phyloP scores from a whole-genome alignment of 2,329 filamentous ascomycete genomes.

The Diaporthe ampelina region DNA sequence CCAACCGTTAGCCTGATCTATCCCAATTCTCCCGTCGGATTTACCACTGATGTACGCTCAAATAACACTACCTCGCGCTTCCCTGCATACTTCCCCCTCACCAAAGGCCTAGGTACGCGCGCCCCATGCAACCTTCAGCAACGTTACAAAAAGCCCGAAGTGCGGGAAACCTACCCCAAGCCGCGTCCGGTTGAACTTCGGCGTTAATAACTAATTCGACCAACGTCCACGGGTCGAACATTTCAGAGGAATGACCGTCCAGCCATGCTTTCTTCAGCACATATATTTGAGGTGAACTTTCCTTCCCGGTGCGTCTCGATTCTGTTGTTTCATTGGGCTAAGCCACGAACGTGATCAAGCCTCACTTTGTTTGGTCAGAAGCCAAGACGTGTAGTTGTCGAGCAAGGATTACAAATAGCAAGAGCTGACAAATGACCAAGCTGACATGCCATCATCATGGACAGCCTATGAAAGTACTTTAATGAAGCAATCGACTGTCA shows the following conservation, averaged over 20 bases:
- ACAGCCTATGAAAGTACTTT: background rate
- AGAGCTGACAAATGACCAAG: constrained; percentile 1
- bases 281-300: no score
- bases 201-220: no score
- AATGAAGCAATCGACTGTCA: background rate
- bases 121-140: background rate
- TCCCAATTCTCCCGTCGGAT: constrained; percentile 11
- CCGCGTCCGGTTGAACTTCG: no score
- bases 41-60: background rate
- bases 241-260: no score
- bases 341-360: background rate
- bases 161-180: no score
- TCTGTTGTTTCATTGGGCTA: background rate
- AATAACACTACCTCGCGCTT: background rate
- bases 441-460: background rate
- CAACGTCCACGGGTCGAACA: no score
- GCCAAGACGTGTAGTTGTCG: no score
- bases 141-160: constrained; percentile 11
- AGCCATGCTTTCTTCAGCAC: no score
- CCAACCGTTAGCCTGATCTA: background rate
- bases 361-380: background rate
- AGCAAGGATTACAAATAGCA: background rate
- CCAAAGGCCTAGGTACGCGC: background rate
- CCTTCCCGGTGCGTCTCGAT: no score
- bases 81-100: background rate